These are phyloP conservation scores for Articulospora tetracladia DNA, from an alignment of 495 filamentous ascomycete genomes.

Conservation along the genomic window DNA sequence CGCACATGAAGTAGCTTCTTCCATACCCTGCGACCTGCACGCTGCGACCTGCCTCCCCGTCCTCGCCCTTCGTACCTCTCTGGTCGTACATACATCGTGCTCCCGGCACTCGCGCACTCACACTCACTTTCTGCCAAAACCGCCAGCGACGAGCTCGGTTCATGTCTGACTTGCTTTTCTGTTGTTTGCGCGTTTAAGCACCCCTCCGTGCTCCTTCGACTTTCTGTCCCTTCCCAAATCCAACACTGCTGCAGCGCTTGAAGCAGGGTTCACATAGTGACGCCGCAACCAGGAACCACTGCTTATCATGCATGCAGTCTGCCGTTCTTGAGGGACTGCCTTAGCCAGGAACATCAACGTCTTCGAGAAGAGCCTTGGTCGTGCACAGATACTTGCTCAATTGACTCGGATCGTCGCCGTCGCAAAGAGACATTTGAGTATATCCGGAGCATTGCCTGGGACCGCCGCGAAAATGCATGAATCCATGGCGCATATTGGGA, in stretches of 20 bases:
- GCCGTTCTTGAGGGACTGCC: constrained; percentile 28
- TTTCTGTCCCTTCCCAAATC: constrained; percentile 12
- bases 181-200: constrained; percentile 21
- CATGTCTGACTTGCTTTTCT: constrained; percentile 21
- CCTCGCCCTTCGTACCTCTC: neutral
- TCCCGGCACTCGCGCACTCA: neutral
- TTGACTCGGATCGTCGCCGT: constrained; percentile 10
- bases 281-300: constrained; percentile 27
- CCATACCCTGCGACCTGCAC: constrained; percentile 5
- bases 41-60: constrained; percentile 4
- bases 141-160: constrained; percentile 1
- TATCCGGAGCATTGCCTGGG: neutral
- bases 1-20: constrained; percentile 19
- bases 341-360: constrained; percentile 28
- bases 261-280: constrained; percentile 25
- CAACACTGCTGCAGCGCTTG: constrained; percentile 21
- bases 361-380: constrained; percentile 10
- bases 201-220: constrained; percentile 14
- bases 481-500: constrained; percentile 27
- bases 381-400: constrained; percentile 4
- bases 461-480: constrained; percentile 25
- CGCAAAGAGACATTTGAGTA: constrained; percentile 5
- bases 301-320: constrained; percentile 31
- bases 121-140: neutral
- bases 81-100: constrained; percentile 10